These are phyloP conservation scores for Abrus precatorius DNA, from an alignment of 306 rosid genomes.

Conservation along the genomic window DNA sequence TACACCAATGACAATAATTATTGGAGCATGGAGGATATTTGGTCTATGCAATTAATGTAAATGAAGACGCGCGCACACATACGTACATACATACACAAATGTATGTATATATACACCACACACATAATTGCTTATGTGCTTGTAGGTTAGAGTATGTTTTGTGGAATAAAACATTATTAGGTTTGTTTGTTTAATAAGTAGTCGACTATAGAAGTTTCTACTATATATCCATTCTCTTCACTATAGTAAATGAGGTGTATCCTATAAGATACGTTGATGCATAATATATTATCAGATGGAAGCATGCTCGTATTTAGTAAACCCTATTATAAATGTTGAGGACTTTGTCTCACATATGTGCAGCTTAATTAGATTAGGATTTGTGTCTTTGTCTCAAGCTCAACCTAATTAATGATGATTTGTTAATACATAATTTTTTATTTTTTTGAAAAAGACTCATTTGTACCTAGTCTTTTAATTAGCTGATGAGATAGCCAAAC, in stretches of 20 bases:
- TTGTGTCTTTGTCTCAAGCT: constrained; percentile 25
- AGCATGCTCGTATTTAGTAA: constrained; percentile 44
- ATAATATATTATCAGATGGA: constrained; percentile 41
- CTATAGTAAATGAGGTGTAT: constrained; percentile 46
- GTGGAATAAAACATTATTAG: constrained; percentile 50
- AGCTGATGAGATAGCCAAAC: background rate
- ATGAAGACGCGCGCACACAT: constrained; percentile 48
- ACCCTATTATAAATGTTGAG: constrained; percentile 18
- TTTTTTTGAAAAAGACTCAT: constrained; percentile 2
- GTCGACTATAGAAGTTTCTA: constrained; percentile 42
- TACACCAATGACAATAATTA: constrained; percentile 56
- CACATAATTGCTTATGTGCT: constrained; percentile 45
- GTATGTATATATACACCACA: constrained; percentile 19
- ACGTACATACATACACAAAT: no score
- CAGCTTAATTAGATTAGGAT: constrained; percentile 24
- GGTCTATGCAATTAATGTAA: constrained; percentile 88
- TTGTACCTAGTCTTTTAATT: constrained; percentile 30
- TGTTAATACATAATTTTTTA: constrained; percentile 11
- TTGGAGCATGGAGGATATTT: constrained; percentile 95
- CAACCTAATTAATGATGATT: constrained; percentile 41
- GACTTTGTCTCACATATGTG: constrained; percentile 28
- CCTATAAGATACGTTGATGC: constrained; percentile 41
- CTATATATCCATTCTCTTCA: constrained; percentile 26
- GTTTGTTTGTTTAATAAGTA: constrained; percentile 45
- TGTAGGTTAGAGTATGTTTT: constrained; percentile 31